Evolutionary conservation across 192 early-diverging fungal species (phyloP), one percentile per base, ranked within the genome.

Genomic region (Podila verticillata): DNA sequence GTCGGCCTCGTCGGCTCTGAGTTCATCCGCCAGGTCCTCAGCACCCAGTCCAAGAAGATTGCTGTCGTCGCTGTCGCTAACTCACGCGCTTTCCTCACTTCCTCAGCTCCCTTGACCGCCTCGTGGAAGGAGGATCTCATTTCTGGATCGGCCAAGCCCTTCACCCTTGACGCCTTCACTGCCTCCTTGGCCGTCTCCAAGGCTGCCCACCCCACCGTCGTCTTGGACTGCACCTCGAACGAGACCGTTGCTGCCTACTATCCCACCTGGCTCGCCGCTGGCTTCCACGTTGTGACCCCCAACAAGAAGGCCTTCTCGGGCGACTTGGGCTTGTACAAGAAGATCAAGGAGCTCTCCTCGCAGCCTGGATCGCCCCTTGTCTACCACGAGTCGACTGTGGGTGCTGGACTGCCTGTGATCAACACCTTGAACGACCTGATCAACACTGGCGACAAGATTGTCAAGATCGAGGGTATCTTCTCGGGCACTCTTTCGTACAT

Each of bases 281-380:
- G 97, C 29, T 81, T 97, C 54, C 92, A 93, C 73, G 82, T 99
- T 19, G 96, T 98, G 39, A 98, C 98, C 4, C 98, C 98, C 48
- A 99, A 99, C 93, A 99, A 99, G 86, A 98, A 98, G 87, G 96
- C 82, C 10, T 99, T 98, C 75, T 96, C 95, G 19, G 90, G 93
- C 47, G 80, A 90, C 39, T 48, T 91, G 31, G 68, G 66, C 15
- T 84, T 97, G 20, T 99, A 90, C 84, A 87, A 89, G 39, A 87
- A 87, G 63, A 98, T 98, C 73, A 82, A 87, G 68, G 75, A 87
- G 22, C 82, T 92, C 26, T 72, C 31, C 61, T 48, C 30, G 44
- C 48, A 61, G 7, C 85, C 85, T 3, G 84, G 83, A 31, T 85
- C 85, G 20, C 89, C 93, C 22, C 80, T 91, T 20, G 91, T 93